A percentile compares a stretch with the other conserved stretches of the same genome.
Evolutionary conservation across 441 rosid genomes (phyloP).

Genomic region (Pelargonium fulgidum): DNA sequence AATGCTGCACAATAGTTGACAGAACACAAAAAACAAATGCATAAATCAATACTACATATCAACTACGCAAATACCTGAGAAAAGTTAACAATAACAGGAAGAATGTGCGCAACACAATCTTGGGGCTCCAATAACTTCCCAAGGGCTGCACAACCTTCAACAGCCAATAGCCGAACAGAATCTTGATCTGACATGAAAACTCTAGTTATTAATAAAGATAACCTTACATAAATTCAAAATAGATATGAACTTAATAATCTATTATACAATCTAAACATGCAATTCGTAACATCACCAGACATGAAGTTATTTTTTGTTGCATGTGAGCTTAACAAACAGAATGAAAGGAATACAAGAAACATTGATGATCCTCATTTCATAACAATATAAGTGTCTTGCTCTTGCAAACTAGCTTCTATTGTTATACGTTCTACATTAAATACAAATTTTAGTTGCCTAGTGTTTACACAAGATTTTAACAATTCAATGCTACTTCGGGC

Average conservation of each 20-base stretch:
- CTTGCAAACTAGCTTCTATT: neutral
- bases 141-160: constrained; percentile 91
- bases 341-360: neutral
- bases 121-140: constrained; percentile 89
- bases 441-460: neutral
- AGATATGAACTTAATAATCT: neutral
- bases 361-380: neutral
- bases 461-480: neutral
- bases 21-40: neutral
- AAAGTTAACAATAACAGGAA: constrained; percentile 80
- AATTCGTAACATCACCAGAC: neutral
- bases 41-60: no score
- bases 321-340: neutral
- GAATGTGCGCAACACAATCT: constrained; percentile 74
- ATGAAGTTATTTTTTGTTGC: no score
- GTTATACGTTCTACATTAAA: neutral
- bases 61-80: constrained; percentile 53
- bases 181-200: constrained; percentile 66
- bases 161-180: constrained; percentile 90
- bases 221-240: neutral
- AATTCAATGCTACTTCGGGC: neutral
- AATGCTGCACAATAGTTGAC: neutral
- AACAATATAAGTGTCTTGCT: neutral
- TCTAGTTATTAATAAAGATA: neutral
- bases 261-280: neutral